Percentiles rank a stretch among this genome's conserved stretches.
phyloP scores from a whole-genome alignment of 169 alveolate species.

The Plasmodium knowlesi region DNA sequence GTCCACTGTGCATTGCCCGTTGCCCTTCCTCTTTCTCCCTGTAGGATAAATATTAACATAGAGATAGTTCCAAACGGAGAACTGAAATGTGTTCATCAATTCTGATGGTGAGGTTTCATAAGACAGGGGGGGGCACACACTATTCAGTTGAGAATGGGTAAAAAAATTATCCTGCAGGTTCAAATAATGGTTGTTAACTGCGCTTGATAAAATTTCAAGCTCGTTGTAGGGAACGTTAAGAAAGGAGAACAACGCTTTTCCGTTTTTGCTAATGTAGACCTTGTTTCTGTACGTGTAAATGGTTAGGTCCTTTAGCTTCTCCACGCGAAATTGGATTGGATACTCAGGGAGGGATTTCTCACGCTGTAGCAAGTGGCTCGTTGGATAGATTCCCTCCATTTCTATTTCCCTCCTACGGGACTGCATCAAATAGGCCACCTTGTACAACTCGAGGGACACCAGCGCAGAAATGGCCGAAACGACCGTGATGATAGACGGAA shows the following conservation, averaged over 20 bases:
- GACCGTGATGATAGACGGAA: conserved; percentile 47
- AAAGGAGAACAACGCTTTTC: conserved; percentile 29
- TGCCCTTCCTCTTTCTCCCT: background rate
- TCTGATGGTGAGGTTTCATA: conserved; percentile 1
- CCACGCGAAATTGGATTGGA: background rate
- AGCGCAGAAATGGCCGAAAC: conserved; percentile 58
- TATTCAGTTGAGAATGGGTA: conserved; percentile 5
- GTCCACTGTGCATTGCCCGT: background rate
- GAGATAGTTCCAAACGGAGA: conserved; percentile 43
- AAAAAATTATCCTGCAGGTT: conserved; percentile 54
- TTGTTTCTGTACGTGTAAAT: background rate
- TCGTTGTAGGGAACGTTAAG: conserved; percentile 31
- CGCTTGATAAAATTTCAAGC: background rate
- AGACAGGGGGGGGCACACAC: background rate
- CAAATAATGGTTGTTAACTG: conserved; percentile 26
- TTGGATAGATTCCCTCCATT: background rate
- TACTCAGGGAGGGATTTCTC: background rate
- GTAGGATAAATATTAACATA: conserved; percentile 26
- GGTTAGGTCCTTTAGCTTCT: background rate
- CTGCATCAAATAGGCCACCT: conserved; percentile 21
- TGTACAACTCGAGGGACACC: conserved; percentile 41
- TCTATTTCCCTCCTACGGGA: background rate
- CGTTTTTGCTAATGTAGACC: conserved; percentile 11
- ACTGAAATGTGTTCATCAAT: conserved; percentile 1
- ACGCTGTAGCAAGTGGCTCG: background rate